A percentile compares a stretch with the other conserved stretches of the same genome.
Conservation (phyloP, 2,329 filamentous ascomycete species). For the Penicillium digitatum region DNA sequence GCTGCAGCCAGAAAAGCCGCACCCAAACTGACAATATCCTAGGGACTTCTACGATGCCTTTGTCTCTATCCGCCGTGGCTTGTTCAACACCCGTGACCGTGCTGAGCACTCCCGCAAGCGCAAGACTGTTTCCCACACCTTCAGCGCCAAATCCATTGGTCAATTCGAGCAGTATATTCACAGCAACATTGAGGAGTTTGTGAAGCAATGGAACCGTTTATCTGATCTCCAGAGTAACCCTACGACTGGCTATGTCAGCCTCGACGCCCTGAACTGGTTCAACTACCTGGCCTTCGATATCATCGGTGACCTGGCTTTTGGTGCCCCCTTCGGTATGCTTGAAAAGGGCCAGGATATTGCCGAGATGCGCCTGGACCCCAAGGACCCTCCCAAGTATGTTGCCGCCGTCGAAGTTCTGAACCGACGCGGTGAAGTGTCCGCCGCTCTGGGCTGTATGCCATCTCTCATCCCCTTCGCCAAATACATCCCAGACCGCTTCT, state of each 20-base stretch:
- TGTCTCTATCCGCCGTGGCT: constrained; percentile 75
- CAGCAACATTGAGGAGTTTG: constrained; percentile 69
- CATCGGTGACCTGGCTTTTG: constrained; percentile 64
- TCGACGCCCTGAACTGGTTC: constrained; percentile 79
- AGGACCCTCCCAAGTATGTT: constrained; percentile 62
- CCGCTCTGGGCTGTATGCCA: constrained; percentile 70
- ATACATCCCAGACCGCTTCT: constrained; percentile 79
- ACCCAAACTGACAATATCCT: not conserved
- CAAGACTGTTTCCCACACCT: constrained; percentile 83
- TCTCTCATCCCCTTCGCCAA: constrained; percentile 72
- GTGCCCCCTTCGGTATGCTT: constrained; percentile 79
- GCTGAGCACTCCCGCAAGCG: constrained; percentile 81
- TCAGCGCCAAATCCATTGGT: constrained; percentile 72
- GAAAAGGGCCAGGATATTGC: constrained; percentile 70
- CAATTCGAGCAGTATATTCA: constrained; percentile 90
- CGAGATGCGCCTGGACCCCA: constrained; percentile 62
- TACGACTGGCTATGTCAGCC: constrained; percentile 54
- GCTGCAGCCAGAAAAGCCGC: not conserved
- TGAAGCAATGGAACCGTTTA: constrained; percentile 67
- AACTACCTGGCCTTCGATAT: constrained; percentile 63
- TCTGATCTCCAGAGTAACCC: constrained; percentile 47
- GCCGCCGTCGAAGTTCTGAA: constrained; percentile 85
- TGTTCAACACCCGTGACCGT: constrained; percentile 86
- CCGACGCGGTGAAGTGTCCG: constrained; percentile 79
- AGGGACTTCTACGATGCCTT: constrained; percentile 90